Base-by-base conservation (phyloP, 495 filamentous ascomycete genomes). In the Penicillium roqueforti region DNA sequence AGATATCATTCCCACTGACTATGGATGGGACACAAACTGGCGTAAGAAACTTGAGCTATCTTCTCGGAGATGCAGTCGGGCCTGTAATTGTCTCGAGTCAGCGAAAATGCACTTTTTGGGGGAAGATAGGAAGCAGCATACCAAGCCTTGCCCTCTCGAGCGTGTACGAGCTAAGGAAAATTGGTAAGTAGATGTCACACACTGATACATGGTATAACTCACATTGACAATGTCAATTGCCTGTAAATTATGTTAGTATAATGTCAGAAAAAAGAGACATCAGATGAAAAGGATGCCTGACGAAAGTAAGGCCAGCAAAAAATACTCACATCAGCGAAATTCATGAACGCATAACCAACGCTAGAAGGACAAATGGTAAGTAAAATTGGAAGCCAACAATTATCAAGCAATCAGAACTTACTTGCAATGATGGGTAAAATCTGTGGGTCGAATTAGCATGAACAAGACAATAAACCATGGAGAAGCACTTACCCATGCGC, bases 331-430 rank as follows among this genome's bases (percentile, higher is more conserved):
- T 90, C 83, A 41, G 82, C 82, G 62, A 98, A 96, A 66, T 98
- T 97, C 70, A 98, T 89, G 72, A 98, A 98, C 0, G 91, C 93
- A 76, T 98, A 98, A 53, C 93, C 93, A 53, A 98, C 93, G 69
- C 91, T 97, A 56, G 14, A 47, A 59, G 57, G 38, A 72, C 65
- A 76, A 59, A 69, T 1, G 54, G 49, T 47, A 45, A 39, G 53
- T 37, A 31, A 20, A 6, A 11, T 10, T 5, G 18, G 42, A 39
- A 11, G 16, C 4, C 26, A 49, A 23, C 22, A 19, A 16, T 13
- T n/a, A n/a, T n/a, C n/a, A n/a, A 48, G 13, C 25, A 29, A 29
- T n/a, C 19, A n/a, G 8, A 16, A 50, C 39, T 54, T 74, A 92
- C 89, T 92, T 95, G 86, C 88, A 92, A 53, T 90, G 84, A 59